Conservation (phyloP, 257 asterid genomes). For the Petunia secreta region DNA sequence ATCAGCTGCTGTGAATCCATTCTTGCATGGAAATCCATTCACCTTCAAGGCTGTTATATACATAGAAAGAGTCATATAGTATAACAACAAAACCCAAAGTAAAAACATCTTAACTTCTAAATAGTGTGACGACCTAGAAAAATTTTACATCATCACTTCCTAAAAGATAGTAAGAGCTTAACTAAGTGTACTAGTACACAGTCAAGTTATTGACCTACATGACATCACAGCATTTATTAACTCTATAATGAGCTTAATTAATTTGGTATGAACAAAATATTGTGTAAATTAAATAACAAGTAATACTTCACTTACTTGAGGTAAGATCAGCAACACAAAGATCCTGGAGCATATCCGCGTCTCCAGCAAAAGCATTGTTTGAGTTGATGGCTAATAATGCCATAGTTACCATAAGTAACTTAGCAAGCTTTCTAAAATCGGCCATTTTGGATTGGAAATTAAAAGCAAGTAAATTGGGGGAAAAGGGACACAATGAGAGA, state of each 20-base stretch:
- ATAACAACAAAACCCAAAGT: too few relatives aligned
- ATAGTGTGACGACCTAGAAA: too few relatives aligned
- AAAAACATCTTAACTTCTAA: too few relatives aligned
- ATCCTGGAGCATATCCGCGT: constrained; percentile 67
- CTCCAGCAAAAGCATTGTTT: constrained; percentile 38
- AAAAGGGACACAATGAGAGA: background rate
- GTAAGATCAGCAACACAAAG: constrained; percentile 66
- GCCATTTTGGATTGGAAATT: constrained; percentile 30
- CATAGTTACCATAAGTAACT: constrained; percentile 19
- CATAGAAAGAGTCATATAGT: background rate
- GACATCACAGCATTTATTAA: too few relatives aligned
- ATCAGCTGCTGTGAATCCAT: constrained; percentile 55
- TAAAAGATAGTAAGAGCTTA: too few relatives aligned
- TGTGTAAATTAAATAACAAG: too few relatives aligned
- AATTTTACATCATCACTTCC: too few relatives aligned
- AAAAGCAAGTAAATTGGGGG: too few relatives aligned
- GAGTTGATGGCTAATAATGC: constrained; percentile 21
- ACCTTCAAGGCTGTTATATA: constrained; percentile 50
- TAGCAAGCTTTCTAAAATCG: background rate
- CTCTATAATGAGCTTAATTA: too few relatives aligned
- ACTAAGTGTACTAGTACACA: too few relatives aligned
- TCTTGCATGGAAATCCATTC: constrained; percentile 70
- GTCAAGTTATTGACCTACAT: too few relatives aligned
- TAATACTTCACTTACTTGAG: constrained; percentile 39
- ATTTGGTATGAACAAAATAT: too few relatives aligned